Base-by-base conservation (phyloP, 805 yeast genomes). In the Yarrowia keelungensis region DNA sequence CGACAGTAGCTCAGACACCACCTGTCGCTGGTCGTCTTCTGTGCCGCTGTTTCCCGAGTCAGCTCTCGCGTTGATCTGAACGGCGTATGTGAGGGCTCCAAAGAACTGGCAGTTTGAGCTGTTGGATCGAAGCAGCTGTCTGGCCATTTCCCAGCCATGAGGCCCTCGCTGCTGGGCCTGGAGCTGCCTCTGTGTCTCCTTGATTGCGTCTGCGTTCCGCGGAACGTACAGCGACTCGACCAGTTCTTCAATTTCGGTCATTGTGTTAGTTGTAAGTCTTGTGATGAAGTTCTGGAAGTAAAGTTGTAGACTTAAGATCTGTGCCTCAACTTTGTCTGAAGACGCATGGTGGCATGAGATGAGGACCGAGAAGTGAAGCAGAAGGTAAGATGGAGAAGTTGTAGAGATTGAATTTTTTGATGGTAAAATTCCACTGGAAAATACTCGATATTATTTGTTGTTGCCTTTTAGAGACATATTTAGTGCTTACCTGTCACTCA, bases 41-140 rank as follows among this genome's bases (percentile, higher is more conserved):
- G 69, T 54, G 10, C 42, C 43, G 16, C 61, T 53, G 41, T 59
- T 45, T 2, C 65, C 65, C 35, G 66, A 41, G 41, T 62, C 69
- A 4, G 46, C 46, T 9, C 51, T 43, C 36, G 67, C 70, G 39
- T 67, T 86, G 53, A 89, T 76, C 71, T 83, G 80, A 5, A 91
- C 95, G 0, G 91, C 84, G 69, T 86, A 87, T 0, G 97, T 91
- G 69, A 90, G 81, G 0, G 96, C 97, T 0, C 97, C 97, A 74
- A 91, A 88, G 75, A 89, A 91, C 74, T 87, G 86, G 45, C 77
- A 75, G 51, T 78, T 74, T 35, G 76, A 74, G 16, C 56, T 38
- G 38, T 71, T 49, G 2, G 77, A 70, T 58, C 70, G 70, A 8
- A 91, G 78, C 22, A 91, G 79, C 47, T 77, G 72, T 43, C 83